Evolutionary conservation across 345 rosid genomes (phyloP).

Genomic region (Bruguiera gymnorhiza): DNA sequence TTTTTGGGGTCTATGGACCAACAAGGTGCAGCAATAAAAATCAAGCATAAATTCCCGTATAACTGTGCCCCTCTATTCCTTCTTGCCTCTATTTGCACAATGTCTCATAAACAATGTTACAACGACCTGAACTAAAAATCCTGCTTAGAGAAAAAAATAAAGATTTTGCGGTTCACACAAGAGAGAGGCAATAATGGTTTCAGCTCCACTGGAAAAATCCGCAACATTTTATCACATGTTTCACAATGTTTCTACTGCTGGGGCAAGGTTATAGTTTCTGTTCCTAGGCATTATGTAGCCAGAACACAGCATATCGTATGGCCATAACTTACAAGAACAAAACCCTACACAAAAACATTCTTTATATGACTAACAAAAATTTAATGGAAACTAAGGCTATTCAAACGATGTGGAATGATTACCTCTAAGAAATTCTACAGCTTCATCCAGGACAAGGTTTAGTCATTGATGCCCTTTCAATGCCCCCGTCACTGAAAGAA

Average conservation of each 20-base stretch:
- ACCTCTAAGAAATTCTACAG: constrained; percentile 87
- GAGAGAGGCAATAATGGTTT: background rate
- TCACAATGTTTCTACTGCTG: background rate
- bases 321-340: background rate
- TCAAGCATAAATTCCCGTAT: background rate
- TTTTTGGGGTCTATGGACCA: background rate
- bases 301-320: background rate
- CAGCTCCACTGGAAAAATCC: background rate
- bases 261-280: background rate
- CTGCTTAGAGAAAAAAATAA: background rate
- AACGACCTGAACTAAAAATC: no score
- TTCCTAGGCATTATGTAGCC: no score
- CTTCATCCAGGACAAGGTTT: constrained; percentile 91
- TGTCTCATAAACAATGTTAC: background rate
- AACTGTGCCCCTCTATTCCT: background rate
- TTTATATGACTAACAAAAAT: background rate
- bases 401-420: constrained; percentile 9
- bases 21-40: background rate
- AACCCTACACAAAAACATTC: background rate
- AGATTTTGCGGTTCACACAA: background rate
- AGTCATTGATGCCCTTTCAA: constrained; percentile 87
- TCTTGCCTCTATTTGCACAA: background rate
- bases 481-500: constrained; percentile 76
- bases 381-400: no score
- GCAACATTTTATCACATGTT: background rate